phyloP scores from a whole-genome alignment of 2,329 filamentous ascomycete genomes.

The Phoma herbarum region DNA sequence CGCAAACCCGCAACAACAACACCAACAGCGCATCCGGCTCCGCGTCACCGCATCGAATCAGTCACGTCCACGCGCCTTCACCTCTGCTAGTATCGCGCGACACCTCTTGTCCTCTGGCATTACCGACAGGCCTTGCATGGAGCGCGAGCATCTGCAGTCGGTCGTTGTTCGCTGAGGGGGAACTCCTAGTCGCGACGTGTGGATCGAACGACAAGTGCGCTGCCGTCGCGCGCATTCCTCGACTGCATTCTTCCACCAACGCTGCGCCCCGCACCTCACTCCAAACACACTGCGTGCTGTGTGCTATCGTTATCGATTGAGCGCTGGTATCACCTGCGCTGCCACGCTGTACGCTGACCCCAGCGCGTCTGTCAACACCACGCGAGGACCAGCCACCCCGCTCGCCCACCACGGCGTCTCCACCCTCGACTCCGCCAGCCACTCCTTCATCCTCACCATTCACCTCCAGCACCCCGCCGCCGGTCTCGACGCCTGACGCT shows the following conservation, averaged over 20 bases:
- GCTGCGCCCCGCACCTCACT: slow-evolving; percentile 24
- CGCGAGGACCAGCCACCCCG: slow-evolving; percentile 20
- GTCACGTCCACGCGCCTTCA: slow-evolving; percentile 24
- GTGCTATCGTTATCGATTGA: slow-evolving; percentile 43
- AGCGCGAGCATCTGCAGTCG: slow-evolving; percentile 31
- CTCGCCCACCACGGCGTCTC: slow-evolving; percentile 22
- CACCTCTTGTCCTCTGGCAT: slow-evolving; percentile 22
- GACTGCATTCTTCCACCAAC: slow-evolving; percentile 40
- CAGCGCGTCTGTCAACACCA: slow-evolving; percentile 15
- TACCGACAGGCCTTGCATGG: slow-evolving; percentile 47
- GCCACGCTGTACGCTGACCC: slow-evolving; percentile 29
- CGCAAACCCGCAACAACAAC: slow-evolving; percentile 35
- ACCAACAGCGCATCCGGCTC: slow-evolving; percentile 29
- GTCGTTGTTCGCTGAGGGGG: slow-evolving; percentile 48
- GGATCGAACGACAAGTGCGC: slow-evolving; percentile 26
- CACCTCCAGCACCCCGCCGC: slow-evolving; percentile 19
- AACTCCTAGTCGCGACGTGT: slow-evolving; percentile 34
- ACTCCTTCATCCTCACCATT: slow-evolving; percentile 18
- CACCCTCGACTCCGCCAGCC: slow-evolving; percentile 19
- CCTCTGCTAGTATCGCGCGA: slow-evolving; percentile 26
- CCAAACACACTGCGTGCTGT: slow-evolving; percentile 13
- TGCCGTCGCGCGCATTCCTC: slow-evolving; percentile 36
- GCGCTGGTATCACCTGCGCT: slow-evolving; percentile 33
- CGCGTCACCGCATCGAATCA: slow-evolving; percentile 37
- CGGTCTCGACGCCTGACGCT: slow-evolving; percentile 22